phyloP scores from a whole-genome alignment of 2,329 filamentous ascomycete genomes.

The Paracoccidioides lutzii region DNA sequence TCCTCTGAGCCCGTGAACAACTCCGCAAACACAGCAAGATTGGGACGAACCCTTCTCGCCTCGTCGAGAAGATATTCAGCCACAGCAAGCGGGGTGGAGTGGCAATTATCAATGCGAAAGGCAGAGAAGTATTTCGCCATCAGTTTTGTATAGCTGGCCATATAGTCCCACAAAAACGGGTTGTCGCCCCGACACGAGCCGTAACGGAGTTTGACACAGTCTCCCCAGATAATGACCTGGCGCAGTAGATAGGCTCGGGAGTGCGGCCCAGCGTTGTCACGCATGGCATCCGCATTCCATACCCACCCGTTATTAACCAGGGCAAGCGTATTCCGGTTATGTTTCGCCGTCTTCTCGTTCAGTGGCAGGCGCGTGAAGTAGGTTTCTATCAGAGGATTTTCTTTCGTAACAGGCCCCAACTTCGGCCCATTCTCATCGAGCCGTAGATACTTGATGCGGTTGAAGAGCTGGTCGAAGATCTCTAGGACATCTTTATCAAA shows the following conservation, averaged over 20 bases:
- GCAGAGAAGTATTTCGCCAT: conserved; percentile 92
- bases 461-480: conserved; percentile 82
- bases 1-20: conserved; percentile 92
- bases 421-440: conserved; percentile 87
- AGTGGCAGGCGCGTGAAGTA: conserved; percentile 85
- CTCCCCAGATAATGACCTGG: conserved; percentile 96
- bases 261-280: conserved; percentile 81
- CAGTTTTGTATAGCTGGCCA: conserved; percentile 81
- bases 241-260: conserved; percentile 89
- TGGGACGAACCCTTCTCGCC: conserved; percentile 73
- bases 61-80: conserved; percentile 91
- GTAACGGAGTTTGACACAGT: conserved; percentile 94
- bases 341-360: conserved; percentile 64
- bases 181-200: conserved; percentile 69
- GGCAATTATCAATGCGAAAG: conserved; percentile 95
- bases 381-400: conserved; percentile 74
- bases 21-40: conserved; percentile 86
- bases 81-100: conserved; percentile 88
- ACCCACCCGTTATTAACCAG: conserved; percentile 97
- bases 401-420: conserved; percentile 60
- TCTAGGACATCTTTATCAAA: conserved; percentile 73
- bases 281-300: conserved; percentile 88
- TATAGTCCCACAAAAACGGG: conserved; percentile 89
- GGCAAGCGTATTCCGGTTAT: conserved; percentile 62
- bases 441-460: conserved; percentile 87